Evolutionary conservation across 2,329 filamentous ascomycete genomes (phyloP), one percentile per base, ranked within the genome.

Genomic region (Fusarium burgessii): DNA sequence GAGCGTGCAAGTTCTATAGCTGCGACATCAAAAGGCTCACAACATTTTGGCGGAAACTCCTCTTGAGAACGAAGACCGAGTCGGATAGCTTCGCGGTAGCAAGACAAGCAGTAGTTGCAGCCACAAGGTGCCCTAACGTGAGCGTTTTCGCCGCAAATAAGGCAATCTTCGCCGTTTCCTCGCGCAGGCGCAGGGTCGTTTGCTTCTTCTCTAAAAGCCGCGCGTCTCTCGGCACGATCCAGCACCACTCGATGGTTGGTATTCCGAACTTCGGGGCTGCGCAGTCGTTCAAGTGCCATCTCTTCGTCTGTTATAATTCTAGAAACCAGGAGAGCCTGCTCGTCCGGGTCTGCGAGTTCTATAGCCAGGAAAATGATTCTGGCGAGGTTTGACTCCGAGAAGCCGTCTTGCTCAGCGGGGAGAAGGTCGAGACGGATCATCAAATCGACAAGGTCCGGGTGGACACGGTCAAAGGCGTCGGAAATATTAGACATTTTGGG

Each of bases 31-130:
- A 77, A 65, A 12, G 49, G 61, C 12, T 32, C 18, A 35, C 75
- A 77, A 42, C 76, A 77, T 12, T 61, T 69, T 0, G 76, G 75
- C 5, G 76, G 76, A 15, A 77, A 77, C 9, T 66, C 66, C 3
- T 61, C 42, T 14, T 68, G 62, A 10, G 64, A 72, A 2, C 58
- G 57, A 7, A 77, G 68, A 3, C 76, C 76, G 3, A 49, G 27
- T 7, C 73, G 70, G 6, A 77, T 62, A 2, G 56, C 49, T 17
- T 62, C 56, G 13, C 74, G 72, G 15, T 71, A 66, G 14, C 76
- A 77, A 17, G 42, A 10, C 4, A 60, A 15, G 52, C 76, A 77
- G 56, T 74, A 77, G 12, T 43, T 36, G 10, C 74, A 76, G 4
- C 63, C 56, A 9, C 75, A 77, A 1, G 52, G 56, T 6, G 70